Base-by-base conservation (phyloP, 2,329 filamentous ascomycete genomes). In the Trichoderma gracile region DNA sequence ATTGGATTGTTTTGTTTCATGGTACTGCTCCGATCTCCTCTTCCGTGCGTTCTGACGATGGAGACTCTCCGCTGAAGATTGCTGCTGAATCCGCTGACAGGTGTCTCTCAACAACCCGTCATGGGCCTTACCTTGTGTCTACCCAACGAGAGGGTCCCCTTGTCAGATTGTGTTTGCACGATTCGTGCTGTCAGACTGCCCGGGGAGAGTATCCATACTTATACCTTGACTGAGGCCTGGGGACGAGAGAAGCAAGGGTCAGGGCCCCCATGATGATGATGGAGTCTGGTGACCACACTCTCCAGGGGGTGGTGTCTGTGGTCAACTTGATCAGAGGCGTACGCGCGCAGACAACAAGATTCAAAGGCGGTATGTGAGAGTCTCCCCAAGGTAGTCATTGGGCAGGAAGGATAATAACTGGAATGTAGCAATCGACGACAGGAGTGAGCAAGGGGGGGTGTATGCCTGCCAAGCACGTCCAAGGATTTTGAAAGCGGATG, bases 301-400 rank as follows among this genome's bases (percentile, higher is more conserved):
- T 4, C 14, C 19, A 10, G 33, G 8, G 43, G 19, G 58, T n/a
- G 25, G 40, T 33, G 25, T 38, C 46, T 6, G 7, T 40, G 40
- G 40, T 14, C 40, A 46, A 14, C 58, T 62, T 38, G 19, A 62
- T 43, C 21, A 54, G 25, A 33, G 58, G 58, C 58, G 58, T 62
- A 62, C 58, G 58, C 58, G 38, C 27, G 40, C 33, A 45, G 38
- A 30, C 40, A 43, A 53, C 17, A 54, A 45, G n/a, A 38, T 17
- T 23, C 58, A 33, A 9, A 33, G 46, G 25, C 17, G 30, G 21
- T 50, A 50, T 42, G 38, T 21, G 23, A 33, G 3, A 38, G 33
- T 12, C 10, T n/a, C 19, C n/a, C n/a, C 14, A 4, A 17, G 38
- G 5, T 33, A 2, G 7, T 9, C 9, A 49, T 49, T 49, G 9